Conservation (phyloP, 352 stramenopile genomes). For the Pythium angustatum region DNA sequence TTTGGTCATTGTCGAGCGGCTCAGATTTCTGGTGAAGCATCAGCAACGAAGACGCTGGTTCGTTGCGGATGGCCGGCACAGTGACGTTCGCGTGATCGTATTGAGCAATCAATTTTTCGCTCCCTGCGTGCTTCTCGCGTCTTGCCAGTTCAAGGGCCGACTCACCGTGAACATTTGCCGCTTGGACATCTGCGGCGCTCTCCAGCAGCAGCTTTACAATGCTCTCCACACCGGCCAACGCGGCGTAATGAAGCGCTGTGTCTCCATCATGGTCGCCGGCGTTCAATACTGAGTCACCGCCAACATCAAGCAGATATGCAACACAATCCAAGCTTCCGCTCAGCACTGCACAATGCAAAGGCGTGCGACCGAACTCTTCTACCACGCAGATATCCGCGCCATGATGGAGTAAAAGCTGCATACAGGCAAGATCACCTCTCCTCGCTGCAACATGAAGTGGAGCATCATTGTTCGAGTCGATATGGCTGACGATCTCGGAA, state of each 20-base stretch:
- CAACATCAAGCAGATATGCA: conserved; percentile 83
- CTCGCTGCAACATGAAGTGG: conserved; percentile 76
- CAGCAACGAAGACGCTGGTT: conserved; percentile 49
- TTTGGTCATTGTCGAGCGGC: conserved; percentile 21
- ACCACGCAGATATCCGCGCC: conserved; percentile 83
- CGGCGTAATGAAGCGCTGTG: conserved; percentile 76
- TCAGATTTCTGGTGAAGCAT: conserved; percentile 28
- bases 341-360: conserved; percentile 72
- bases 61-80: conserved; percentile 40
- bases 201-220: conserved; percentile 78
- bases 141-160: conserved; percentile 64
- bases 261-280: conserved; percentile 74
- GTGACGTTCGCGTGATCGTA: conserved; percentile 40
- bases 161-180: conserved; percentile 58
- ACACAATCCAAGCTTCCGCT: conserved; percentile 68
- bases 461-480: conserved; percentile 77
- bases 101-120: conserved; percentile 49
- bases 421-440: conserved; percentile 66
- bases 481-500: conserved; percentile 86
- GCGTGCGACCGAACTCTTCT: conserved; percentile 76
- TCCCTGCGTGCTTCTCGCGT: conserved; percentile 43
- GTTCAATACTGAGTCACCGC: conserved; percentile 78
- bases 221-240: conserved; percentile 52
- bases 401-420: conserved; percentile 76
- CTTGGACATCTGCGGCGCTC: conserved; percentile 70